Evolutionary conservation across 2,329 filamentous ascomycete genomes (phyloP), one percentile per base, ranked within the genome.

Genomic region (Aspergillus arachidicola): DNA sequence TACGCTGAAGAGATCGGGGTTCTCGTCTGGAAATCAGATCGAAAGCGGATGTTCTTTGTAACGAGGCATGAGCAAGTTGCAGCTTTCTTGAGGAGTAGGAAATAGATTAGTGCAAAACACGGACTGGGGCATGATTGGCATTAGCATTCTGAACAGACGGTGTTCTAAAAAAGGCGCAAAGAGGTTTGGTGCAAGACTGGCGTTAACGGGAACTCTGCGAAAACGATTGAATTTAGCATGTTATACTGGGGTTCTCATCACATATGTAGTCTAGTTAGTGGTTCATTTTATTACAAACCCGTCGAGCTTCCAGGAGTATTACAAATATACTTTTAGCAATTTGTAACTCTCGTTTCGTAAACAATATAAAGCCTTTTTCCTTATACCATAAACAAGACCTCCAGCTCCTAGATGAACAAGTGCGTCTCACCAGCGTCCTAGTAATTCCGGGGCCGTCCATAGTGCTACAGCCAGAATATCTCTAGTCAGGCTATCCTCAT

Each of bases 1-100:
- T 89, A 97, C 78, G 94, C 95, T 0, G 90, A 94, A 69, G 93
- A 96, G 75, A 89, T 97, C 65, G 95, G 95, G 19, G 94, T 99
- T 34, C 77, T 97, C 73, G 86, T 91, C 4, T 98, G 94, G 93
- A 90, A 89, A 73, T 95, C 89, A 69, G 91, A 96, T 73, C 82
- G 83, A 59, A 90, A 89, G 75, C 86, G 89, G 66, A 90, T 91
- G 83, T 97, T 99, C 79, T 99, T 99, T 76, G 93, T 96, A 7
- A 96, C 88, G 63, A 90, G 93, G 73, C 87, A 95, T 72, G 94
- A 98, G 76, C 94, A 97, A 81, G 89, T 99, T 66, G 86, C 89
- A 63, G 88, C 90, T 64, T 98, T 91, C 76, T 83, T 97, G 67
- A 89, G 88, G 73, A 88, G 86, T 68, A 83, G 86, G 62, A 89